These are phyloP conservation scores for Scytalidium sp. DNA, from an alignment of 2,329 filamentous ascomycete genomes.

Conservation along the genomic window DNA sequence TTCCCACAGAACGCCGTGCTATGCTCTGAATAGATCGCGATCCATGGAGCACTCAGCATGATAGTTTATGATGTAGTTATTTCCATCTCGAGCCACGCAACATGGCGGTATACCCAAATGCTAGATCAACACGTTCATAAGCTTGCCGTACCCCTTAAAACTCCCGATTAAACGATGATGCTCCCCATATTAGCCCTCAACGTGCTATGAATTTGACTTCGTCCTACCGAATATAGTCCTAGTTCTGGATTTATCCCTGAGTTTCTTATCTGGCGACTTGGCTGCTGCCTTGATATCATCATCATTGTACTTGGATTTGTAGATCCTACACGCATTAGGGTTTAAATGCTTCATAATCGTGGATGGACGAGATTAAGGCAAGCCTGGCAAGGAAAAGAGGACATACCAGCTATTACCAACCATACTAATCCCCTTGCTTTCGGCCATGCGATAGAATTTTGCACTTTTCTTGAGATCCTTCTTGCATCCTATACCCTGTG, in stretches of 20 bases:
- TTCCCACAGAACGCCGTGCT: no score
- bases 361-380: neutral
- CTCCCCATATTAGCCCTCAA: no score
- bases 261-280: constrained; percentile 52
- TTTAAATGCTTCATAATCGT: constrained; percentile 2
- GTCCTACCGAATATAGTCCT: constrained; percentile 66
- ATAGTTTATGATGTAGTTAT: no score
- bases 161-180: no score
- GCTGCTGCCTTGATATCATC: constrained; percentile 38
- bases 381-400: constrained; percentile 1
- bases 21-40: no score
- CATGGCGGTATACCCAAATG: no score
- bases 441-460: constrained; percentile 84
- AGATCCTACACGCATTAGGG: constrained; percentile 66
- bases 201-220: constrained; percentile 9
- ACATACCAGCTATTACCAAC: constrained; percentile 96
- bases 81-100: no score
- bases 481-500: constrained; percentile 88
- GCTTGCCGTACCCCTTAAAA: no score
- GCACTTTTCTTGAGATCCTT: constrained; percentile 96
- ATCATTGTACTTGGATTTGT: constrained; percentile 90
- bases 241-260: constrained; percentile 72
- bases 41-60: no score
- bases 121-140: no score
- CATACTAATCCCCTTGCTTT: constrained; percentile 94